phyloP scores from a whole-genome alignment of 257 asterid genomes.

The Fraxinus excelsior region DNA sequence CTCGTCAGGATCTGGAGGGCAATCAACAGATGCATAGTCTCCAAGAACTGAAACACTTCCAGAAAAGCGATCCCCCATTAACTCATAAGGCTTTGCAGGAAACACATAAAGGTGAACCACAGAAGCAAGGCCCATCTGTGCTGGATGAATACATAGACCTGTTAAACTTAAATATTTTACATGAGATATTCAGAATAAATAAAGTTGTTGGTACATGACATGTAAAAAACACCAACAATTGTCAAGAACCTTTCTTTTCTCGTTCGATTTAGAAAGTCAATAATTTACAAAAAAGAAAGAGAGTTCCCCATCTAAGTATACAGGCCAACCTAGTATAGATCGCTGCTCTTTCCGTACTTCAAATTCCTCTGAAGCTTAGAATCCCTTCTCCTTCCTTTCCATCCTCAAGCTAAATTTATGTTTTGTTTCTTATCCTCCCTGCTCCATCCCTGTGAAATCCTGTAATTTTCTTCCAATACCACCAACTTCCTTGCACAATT shows the following conservation, averaged over 20 bases:
- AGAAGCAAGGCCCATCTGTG: conserved; percentile 98
- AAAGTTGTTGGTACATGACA: conserved; percentile 3
- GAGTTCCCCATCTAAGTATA: background rate
- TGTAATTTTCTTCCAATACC: background rate
- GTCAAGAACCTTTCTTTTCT: background rate
- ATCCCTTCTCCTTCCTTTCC: background rate
- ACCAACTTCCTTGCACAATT: background rate
- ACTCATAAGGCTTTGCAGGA: conserved; percentile 97
- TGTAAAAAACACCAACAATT: background rate
- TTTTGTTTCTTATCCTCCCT: background rate
- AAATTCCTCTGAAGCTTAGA: background rate
- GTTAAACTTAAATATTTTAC: conserved; percentile 44
- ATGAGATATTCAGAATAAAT: conserved; percentile 13
- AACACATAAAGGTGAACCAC: conserved; percentile 90
- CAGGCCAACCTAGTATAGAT: background rate
- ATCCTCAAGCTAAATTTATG: background rate
- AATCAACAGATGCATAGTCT: conserved; percentile 92
- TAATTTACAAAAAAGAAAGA: background rate
- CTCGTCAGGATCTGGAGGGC: conserved; percentile 93
- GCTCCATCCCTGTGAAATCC: background rate
- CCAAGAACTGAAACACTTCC: conserved; percentile 94
- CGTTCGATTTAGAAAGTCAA: background rate
- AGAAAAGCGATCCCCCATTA: conserved; percentile 79
- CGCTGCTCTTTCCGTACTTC: background rate
- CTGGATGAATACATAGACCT: conserved; percentile 72